phyloP scores from a whole-genome alignment of 495 filamentous ascomycete genomes.

The Podospora comata region DNA sequence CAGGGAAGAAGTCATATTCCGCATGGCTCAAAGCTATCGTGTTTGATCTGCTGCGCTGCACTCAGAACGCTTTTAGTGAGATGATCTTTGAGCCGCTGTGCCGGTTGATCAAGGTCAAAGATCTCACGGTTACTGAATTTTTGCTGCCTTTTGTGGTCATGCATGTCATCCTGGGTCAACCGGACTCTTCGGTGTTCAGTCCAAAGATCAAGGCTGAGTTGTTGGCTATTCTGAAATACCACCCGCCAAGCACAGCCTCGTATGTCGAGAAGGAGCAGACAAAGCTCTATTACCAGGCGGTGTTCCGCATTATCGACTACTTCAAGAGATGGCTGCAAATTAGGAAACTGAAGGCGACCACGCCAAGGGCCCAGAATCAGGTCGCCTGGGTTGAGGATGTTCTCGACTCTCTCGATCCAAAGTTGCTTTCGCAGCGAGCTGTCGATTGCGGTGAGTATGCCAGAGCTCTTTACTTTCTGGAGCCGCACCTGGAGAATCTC shows the following conservation, averaged over 20 bases:
- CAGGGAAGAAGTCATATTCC: constrained; percentile 60
- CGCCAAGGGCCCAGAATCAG: constrained; percentile 35
- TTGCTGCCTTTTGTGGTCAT: constrained; percentile 79
- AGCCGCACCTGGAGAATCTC: constrained; percentile 75
- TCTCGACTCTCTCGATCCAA: constrained; percentile 71
- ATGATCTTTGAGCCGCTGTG: constrained; percentile 76
- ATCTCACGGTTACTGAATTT: constrained; percentile 79
- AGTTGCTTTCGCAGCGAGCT: constrained; percentile 78
- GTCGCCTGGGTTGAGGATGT: constrained; percentile 38
- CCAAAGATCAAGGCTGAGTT: constrained; percentile 70
- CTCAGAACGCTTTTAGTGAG: constrained; percentile 62
- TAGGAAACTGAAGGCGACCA: constrained; percentile 43
- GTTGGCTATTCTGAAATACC: constrained; percentile 61
- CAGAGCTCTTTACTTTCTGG: constrained; percentile 87
- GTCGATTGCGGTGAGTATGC: constrained; percentile 91
- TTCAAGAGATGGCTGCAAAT: constrained; percentile 83
- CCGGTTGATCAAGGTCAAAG: constrained; percentile 75
- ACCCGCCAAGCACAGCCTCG: constrained; percentile 52
- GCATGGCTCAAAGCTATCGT: constrained; percentile 78
- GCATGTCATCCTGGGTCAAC: constrained; percentile 65
- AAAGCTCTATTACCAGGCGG: constrained; percentile 77
- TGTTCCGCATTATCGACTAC: constrained; percentile 90
- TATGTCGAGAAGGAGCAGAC: constrained; percentile 61
- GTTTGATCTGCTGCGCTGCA: constrained; percentile 74
- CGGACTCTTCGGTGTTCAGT: constrained; percentile 61